These are phyloP conservation scores for Centaurea solstitialis DNA, from an alignment of 129 eudicot species.

Conservation along the genomic window DNA sequence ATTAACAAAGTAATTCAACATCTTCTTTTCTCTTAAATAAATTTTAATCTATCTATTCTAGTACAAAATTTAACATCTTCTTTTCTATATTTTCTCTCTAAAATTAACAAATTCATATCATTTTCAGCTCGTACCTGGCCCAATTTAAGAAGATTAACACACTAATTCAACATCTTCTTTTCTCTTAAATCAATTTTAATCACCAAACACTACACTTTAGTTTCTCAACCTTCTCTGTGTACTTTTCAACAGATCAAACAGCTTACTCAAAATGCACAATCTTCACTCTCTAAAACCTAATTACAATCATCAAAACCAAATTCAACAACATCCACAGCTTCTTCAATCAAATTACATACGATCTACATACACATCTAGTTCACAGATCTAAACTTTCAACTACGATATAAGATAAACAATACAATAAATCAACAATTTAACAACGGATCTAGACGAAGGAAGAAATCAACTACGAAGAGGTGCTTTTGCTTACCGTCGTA, in stretches of 20 bases:
- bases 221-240: background rate
- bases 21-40: background rate
- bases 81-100: background rate
- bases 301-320: background rate
- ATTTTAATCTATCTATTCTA: background rate
- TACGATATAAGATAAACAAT: background rate
- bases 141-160: background rate
- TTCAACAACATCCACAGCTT: background rate
- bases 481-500: conserved; percentile 41
- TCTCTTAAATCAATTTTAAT: background rate
- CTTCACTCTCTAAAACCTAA: background rate
- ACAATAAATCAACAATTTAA: background rate
- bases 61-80: background rate
- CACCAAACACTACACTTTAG: background rate
- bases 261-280: background rate
- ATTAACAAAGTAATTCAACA: background rate
- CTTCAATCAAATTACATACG: background rate
- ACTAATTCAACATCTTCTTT: background rate
- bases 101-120: background rate
- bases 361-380: background rate
- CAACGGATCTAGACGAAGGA: conserved; percentile 34
- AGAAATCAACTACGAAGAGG: conserved; percentile 10
- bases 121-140: background rate
- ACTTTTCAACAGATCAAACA: conserved; percentile 19
- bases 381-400: conserved; percentile 9